Conservation (phyloP, 441 rosid species). For the Rhodomyrtus psidioides region DNA sequence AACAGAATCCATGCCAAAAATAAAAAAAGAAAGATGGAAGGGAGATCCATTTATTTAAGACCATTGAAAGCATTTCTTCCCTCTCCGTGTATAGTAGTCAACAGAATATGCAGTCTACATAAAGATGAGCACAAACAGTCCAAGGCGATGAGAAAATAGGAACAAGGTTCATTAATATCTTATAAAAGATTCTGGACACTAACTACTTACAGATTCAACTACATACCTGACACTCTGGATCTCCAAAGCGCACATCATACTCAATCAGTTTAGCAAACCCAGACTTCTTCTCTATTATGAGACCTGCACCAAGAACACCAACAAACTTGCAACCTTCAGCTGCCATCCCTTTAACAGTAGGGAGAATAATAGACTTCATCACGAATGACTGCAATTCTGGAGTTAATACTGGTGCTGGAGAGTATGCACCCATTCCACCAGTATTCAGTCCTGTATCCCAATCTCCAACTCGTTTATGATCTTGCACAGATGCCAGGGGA, state of each 20-base stretch:
- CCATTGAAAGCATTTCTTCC: background rate
- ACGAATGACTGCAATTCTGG: constrained; percentile 56
- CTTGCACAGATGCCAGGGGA: constrained; percentile 88
- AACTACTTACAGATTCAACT: background rate
- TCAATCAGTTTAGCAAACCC: constrained; percentile 89
- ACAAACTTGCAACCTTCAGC: constrained; percentile 87
- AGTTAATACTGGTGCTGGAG: constrained; percentile 83
- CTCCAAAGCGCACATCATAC: constrained; percentile 95
- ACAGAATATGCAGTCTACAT: background rate
- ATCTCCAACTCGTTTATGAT: constrained; percentile 92
- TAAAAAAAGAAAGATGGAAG: too few relatives aligned
- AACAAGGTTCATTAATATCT: too few relatives aligned
- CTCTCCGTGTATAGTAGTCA: background rate
- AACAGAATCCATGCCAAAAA: background rate
- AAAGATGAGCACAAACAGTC: background rate
- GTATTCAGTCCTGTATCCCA: constrained; percentile 87
- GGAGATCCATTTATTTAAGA: too few relatives aligned
- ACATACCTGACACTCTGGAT: constrained; percentile 93
- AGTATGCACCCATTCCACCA: constrained; percentile 59
- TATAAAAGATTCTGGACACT: background rate
- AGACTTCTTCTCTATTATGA: constrained; percentile 87
- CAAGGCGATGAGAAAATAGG: background rate
- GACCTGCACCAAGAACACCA: constrained; percentile 90
- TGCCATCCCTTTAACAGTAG: constrained; percentile 85
- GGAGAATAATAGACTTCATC: constrained; percentile 74